These are phyloP conservation scores for Gamsiella multidivaricata DNA, from an alignment of 192 early-diverging fungal species.

Conservation along the genomic window DNA sequence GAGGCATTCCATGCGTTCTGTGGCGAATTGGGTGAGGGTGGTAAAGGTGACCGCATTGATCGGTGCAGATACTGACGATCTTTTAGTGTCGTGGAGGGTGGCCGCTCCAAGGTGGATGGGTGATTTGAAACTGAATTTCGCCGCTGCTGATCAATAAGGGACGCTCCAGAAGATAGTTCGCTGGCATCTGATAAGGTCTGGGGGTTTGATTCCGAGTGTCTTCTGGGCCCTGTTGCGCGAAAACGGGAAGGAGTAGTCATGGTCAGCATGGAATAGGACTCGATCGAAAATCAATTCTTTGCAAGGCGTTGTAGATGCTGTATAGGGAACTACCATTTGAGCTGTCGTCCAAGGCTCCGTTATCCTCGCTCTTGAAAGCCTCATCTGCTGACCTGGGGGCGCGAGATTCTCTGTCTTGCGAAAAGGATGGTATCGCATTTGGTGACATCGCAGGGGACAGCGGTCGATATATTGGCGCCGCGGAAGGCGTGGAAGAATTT, in stretches of 20 bases:
- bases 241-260: too few relatives aligned
- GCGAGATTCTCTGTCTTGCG: too few relatives aligned
- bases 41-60: neutral
- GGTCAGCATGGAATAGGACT: too few relatives aligned
- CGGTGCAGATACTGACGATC: neutral
- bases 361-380: too few relatives aligned
- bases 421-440: too few relatives aligned
- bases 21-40: slow-evolving; percentile 7
- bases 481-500: too few relatives aligned
- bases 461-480: neutral
- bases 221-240: too few relatives aligned
- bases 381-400: neutral
- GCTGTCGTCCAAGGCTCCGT: too few relatives aligned
- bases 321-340: too few relatives aligned
- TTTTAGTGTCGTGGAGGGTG: neutral
- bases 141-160: neutral
- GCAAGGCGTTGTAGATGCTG: too few relatives aligned
- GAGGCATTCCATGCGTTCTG: neutral
- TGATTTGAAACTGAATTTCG: neutral
- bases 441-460: neutral
- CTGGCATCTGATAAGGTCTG: neutral
- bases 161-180: neutral
- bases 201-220: too few relatives aligned
- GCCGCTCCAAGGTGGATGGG: neutral
- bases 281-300: too few relatives aligned